Conservation (phyloP, 2,329 filamentous ascomycete species). For the Cercospora sp. region DNA sequence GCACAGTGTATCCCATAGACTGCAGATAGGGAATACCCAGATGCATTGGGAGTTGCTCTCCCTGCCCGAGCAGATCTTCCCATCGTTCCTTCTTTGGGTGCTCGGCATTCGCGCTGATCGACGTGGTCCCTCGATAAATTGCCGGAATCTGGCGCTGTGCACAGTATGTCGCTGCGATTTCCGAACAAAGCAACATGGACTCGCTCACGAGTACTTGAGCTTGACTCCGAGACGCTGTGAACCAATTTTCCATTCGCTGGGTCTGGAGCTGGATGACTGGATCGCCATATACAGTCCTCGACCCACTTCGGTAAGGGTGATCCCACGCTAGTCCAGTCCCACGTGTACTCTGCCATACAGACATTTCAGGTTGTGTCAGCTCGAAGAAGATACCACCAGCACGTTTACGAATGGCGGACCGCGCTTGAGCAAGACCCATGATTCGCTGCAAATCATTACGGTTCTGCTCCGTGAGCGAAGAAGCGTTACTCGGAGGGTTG, state of each 20-base stretch:
- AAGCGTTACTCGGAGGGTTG: conserved; percentile 22
- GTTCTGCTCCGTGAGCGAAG: conserved; percentile 31
- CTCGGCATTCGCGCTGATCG: conserved; percentile 34
- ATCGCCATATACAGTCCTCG: conserved; percentile 46
- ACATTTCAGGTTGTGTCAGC: conserved; percentile 34
- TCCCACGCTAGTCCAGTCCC: conserved; percentile 44
- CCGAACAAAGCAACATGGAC: conserved; percentile 59
- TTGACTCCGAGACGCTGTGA: conserved; percentile 23
- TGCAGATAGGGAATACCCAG: conserved; percentile 47
- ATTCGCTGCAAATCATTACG: conserved; percentile 41
- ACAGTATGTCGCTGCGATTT: conserved; percentile 55
- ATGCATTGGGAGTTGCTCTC: conserved; percentile 41
- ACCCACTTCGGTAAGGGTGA: conserved; percentile 42
- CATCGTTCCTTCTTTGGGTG: conserved; percentile 38
- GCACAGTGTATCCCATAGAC: conserved; percentile 45
- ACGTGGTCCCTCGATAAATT: conserved; percentile 49
- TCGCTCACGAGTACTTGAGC: conserved; percentile 44
- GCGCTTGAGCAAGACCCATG: conserved; percentile 39
- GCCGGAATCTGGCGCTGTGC: conserved; percentile 54
- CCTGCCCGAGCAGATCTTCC: conserved; percentile 42
- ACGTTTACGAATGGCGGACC: conserved; percentile 38
- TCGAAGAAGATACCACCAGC: conserved; percentile 45
- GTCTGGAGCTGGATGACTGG: conserved; percentile 45
- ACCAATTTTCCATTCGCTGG: conserved; percentile 40
- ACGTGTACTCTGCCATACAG: conserved; percentile 40